Percentiles rank a stretch among this genome's conserved stretches.
phyloP scores from a whole-genome alignment of 352 stramenopile species.

The Phytophthora sojae region DNA sequence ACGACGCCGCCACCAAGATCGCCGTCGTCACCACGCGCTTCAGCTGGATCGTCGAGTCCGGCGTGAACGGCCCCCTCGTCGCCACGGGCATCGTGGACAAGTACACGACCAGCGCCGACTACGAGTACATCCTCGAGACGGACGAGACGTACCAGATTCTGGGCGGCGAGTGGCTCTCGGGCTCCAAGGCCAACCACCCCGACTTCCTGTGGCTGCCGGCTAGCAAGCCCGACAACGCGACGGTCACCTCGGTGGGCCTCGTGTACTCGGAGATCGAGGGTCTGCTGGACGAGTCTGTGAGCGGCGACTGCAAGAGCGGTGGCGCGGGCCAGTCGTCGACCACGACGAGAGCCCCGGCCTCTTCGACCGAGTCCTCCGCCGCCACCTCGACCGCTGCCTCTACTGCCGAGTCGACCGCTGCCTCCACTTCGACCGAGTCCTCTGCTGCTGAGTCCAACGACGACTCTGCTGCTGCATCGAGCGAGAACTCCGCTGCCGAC shows the following conservation, averaged over 20 bases:
- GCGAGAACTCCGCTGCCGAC: neutral
- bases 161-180: slow-evolving; percentile 71
- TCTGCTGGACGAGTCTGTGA: slow-evolving; percentile 48
- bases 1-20: slow-evolving; percentile 60
- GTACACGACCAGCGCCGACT: slow-evolving; percentile 63
- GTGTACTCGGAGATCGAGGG: slow-evolving; percentile 59
- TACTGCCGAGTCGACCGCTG: neutral
- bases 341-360: slow-evolving; percentile 1
- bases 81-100: slow-evolving; percentile 51
- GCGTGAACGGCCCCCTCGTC: slow-evolving; percentile 60
- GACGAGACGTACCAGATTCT: slow-evolving; percentile 71
- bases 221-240: slow-evolving; percentile 42
- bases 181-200: slow-evolving; percentile 60
- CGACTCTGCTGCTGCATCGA: neutral
- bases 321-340: slow-evolving; percentile 1
- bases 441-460: neutral
- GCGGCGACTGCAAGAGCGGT: slow-evolving; percentile 32
- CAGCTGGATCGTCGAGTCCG: slow-evolving; percentile 65
- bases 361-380: slow-evolving; percentile 16
- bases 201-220: slow-evolving; percentile 82
- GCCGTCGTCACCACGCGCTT: slow-evolving; percentile 66
- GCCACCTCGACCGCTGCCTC: slow-evolving; percentile 8
- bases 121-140: slow-evolving; percentile 77
- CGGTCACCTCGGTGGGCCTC: slow-evolving; percentile 52
- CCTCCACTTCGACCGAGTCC: slow-evolving; percentile 2